Percentiles rank a stretch among this genome's conserved stretches.
These are phyloP conservation scores for Colletotrichum theobromicola DNA, from an alignment of 2,329 filamentous ascomycete genomes.

Conservation along the genomic window DNA sequence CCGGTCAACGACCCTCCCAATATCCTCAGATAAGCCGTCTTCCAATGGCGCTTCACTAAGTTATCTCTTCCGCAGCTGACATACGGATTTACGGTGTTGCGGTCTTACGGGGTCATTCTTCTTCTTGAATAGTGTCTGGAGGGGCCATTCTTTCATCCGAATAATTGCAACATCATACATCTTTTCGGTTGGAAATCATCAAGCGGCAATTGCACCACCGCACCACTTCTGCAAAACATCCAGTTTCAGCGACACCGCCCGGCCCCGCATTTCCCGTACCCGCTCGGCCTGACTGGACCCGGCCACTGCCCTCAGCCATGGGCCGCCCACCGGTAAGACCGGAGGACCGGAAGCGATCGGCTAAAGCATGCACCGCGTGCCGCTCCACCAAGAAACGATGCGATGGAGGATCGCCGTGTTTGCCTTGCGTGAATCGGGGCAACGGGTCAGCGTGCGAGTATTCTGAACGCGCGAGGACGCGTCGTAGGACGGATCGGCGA, in stretches of 20 bases:
- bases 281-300: background rate
- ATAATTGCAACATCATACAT: background rate
- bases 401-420: slow-evolving; percentile 51
- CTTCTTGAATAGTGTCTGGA: background rate
- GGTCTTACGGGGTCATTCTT: background rate
- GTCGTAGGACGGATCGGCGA: background rate
- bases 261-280: background rate
- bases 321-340: slow-evolving; percentile 56
- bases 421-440: background rate
- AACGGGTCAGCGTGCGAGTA: background rate
- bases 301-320: slow-evolving; percentile 36
- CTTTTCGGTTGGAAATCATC: background rate
- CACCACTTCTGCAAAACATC: background rate
- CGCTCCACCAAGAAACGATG: slow-evolving; percentile 57
- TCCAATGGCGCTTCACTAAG: background rate
- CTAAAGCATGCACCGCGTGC: slow-evolving; percentile 53
- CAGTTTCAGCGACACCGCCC: background rate
- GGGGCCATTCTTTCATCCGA: background rate
- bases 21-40: background rate
- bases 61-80: background rate
- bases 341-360: slow-evolving; percentile 52
- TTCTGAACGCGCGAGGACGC: background rate
- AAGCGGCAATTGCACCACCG: background rate
- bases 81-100: background rate
- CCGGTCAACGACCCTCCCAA: background rate